Evolutionary conservation across 1,139 yeast species (phyloP).

Genomic region (Pichia sp.): DNA sequence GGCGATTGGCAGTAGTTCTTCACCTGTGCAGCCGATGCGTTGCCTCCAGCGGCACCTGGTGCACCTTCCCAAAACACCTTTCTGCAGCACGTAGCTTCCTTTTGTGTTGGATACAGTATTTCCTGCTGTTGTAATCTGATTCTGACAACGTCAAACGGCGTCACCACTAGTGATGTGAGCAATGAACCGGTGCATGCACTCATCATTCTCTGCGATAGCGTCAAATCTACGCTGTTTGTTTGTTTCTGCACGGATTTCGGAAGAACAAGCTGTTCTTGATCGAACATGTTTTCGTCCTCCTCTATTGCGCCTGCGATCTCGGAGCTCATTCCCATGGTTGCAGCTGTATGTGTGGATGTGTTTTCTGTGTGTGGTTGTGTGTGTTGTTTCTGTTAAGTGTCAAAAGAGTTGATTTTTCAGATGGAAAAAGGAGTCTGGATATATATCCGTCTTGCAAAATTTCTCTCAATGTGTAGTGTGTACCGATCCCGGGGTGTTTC

Average conservation of each 20-base stretch:
- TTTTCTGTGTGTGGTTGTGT: no score
- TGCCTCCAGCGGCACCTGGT: not conserved
- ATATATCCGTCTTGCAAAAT: no score
- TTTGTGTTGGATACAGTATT: slow-evolving; percentile 46
- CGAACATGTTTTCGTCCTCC: slow-evolving; percentile 28
- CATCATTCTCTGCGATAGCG: slow-evolving; percentile 68
- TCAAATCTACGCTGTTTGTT: slow-evolving; percentile 32
- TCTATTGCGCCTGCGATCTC: slow-evolving; percentile 42
- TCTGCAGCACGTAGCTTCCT: slow-evolving; percentile 30
- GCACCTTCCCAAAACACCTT: slow-evolving; percentile 40
- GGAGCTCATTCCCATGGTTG: slow-evolving; percentile 38
- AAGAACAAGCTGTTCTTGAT: not conserved
- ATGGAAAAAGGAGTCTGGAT: no score
- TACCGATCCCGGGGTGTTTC: no score
- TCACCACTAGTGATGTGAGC: slow-evolving; percentile 80
- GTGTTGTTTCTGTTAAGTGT: no score
- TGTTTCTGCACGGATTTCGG: not conserved
- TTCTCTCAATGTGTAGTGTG: no score
- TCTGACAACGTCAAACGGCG: slow-evolving; percentile 93
- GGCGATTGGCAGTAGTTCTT: slow-evolving; percentile 21
- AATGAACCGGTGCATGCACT: slow-evolving; percentile 92
- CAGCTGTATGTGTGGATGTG: not conserved
- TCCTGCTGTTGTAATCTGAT: slow-evolving; percentile 91
- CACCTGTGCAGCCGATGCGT: no score
- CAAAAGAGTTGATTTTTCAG: not conserved